Conservation (phyloP, 1,284 basidiomycete genomes). For the Fomitopsis betulina region DNA sequence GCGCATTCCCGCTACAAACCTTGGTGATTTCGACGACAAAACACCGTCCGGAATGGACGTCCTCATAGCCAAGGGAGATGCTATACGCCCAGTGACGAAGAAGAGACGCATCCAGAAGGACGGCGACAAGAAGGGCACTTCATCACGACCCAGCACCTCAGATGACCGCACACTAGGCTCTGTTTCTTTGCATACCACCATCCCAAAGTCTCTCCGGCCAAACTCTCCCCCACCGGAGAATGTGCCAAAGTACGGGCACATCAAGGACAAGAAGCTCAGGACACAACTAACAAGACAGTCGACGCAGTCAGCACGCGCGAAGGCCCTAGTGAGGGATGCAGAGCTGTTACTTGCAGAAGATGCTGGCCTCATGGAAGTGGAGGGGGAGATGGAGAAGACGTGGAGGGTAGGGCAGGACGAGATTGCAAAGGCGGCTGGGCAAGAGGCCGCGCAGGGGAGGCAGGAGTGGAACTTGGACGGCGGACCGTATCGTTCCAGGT, state of each 20-base stretch:
- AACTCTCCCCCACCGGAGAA: slow-evolving; percentile 38
- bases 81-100: slow-evolving; percentile 47
- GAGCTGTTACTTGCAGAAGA: slow-evolving; percentile 62
- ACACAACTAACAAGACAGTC: slow-evolving; percentile 62
- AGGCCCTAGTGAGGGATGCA: slow-evolving; percentile 59
- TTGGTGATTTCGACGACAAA: background rate
- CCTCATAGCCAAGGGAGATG: slow-evolving; percentile 66
- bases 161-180: slow-evolving; percentile 54
- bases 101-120: slow-evolving; percentile 37
- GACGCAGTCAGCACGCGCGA: slow-evolving; percentile 49
- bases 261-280: slow-evolving; percentile 74
- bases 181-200: slow-evolving; percentile 47
- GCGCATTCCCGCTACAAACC: background rate
- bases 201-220: slow-evolving; percentile 59
- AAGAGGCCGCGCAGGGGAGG: slow-evolving; percentile 70
- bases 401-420: slow-evolving; percentile 87
- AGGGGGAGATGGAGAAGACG: slow-evolving; percentile 81
- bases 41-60: slow-evolving; percentile 48
- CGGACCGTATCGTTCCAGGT: slow-evolving; percentile 82
- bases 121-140: slow-evolving; percentile 12
- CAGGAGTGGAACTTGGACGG: slow-evolving; percentile 83
- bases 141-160: slow-evolving; percentile 20
- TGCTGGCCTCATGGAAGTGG: slow-evolving; percentile 66
- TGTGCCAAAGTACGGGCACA: slow-evolving; percentile 49
- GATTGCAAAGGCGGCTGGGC: slow-evolving; percentile 66